phyloP scores from a whole-genome alignment of 176 grass and related monocot genomes.

The Canna indica region DNA sequence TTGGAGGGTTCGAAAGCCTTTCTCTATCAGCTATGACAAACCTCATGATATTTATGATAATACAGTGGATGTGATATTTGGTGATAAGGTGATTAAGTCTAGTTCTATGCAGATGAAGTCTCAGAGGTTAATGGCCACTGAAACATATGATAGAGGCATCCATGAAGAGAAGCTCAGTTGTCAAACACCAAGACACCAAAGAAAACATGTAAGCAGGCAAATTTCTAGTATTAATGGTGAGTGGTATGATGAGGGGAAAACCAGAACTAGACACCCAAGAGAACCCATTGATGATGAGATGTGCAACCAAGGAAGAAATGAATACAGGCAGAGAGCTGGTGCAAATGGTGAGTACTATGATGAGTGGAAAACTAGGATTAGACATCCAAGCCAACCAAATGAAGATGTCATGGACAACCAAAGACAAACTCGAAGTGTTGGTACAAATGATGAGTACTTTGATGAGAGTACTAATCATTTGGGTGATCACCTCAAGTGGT shows the following conservation, averaged over 20 bases:
- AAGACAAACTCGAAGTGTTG: slow-evolving; percentile 32
- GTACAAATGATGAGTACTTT: slow-evolving; percentile 23
- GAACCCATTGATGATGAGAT: not conserved
- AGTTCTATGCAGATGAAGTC: slow-evolving; percentile 50
- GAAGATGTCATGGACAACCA: not conserved
- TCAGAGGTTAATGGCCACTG: slow-evolving; percentile 26
- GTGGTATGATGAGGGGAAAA: slow-evolving; percentile 24
- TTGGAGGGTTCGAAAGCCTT: slow-evolving; percentile 6
- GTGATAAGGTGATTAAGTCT: slow-evolving; percentile 26
- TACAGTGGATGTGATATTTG: slow-evolving; percentile 18
- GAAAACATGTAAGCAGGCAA: slow-evolving; percentile 39
- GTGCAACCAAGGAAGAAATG: slow-evolving; percentile 26
- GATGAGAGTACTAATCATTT: no score
- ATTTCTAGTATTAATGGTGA: slow-evolving; percentile 21
- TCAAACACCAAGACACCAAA: slow-evolving; percentile 21
- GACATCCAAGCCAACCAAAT: not conserved
- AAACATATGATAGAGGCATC: slow-evolving; percentile 5
- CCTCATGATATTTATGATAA: slow-evolving; percentile 16
- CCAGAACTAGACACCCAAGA: no score
- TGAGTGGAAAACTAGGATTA: slow-evolving; percentile 13
- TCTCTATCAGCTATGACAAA: slow-evolving; percentile 8
- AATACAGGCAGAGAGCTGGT: slow-evolving; percentile 29
- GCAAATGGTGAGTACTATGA: slow-evolving; percentile 22
- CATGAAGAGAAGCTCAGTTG: slow-evolving; percentile 29
- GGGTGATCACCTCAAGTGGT: no score